Base-by-base conservation (phyloP, 805 yeast genomes). In the Deakozyma indianensis region DNA sequence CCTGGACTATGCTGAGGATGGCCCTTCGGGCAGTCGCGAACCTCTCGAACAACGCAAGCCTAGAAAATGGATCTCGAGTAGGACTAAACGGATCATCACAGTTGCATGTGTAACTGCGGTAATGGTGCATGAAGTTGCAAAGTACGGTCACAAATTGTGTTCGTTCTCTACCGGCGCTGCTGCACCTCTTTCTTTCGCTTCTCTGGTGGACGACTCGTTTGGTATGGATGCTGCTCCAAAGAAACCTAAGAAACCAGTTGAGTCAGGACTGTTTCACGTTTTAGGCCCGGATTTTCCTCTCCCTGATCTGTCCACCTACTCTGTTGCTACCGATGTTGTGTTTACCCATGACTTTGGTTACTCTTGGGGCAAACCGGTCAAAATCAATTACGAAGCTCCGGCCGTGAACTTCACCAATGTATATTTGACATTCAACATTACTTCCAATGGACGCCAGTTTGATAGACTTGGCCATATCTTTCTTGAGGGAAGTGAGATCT, bases 401-500 rank as follows among this genome's bases (percentile, higher is more conserved):
- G 40, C 50, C 1, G 54, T 48, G 16, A 47, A 47, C 29, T 67
- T 65, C 53, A 59, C 60, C 40, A 59, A 63, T n/a, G 69, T 66
- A 3, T 54, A 54, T 2, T 51, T 66, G 22, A 57, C 59, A 35
- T 52, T 67, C 23, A 48, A 54, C 4, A 64, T 62, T 3, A 53
- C 58, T 16, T 54, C 62, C n/a, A 53, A 55, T 15, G 69, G 69
- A 18, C 43, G 51, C 22, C 69, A 65, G 49, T 65, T 55, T 45
- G 69, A 65, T 49, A 57, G 69, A 4, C 52, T 65, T 42, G 65
- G 58, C 14, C 58, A 58, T 43, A 40, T 65, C 15, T 64, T 57
- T 43, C 22, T 65, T 7, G 64, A 59, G 16, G 83, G 78, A 25
- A 66, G 71, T 15, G 83, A 83, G 50, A 64, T 85, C 35, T 85